A percentile compares a stretch with the other conserved stretches of the same genome.
Conservation (phyloP, 306 rosid genomes). For the Boehmeria nivea region DNA sequence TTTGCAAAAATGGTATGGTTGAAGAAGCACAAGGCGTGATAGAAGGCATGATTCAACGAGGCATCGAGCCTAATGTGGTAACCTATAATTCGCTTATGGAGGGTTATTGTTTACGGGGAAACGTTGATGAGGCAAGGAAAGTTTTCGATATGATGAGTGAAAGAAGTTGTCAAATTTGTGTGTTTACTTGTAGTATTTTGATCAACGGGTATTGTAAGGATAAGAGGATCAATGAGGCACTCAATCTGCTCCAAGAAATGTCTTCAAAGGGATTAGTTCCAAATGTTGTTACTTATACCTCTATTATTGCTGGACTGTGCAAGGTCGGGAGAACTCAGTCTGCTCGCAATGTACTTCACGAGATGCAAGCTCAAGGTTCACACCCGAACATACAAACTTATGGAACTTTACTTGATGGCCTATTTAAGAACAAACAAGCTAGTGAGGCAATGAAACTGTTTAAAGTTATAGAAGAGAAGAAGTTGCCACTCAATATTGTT, state of each 20-base stretch:
- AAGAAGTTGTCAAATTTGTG: background rate
- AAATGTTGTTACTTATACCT: background rate
- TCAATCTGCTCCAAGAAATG: background rate
- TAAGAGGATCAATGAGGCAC: background rate
- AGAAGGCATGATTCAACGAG: slow-evolving; percentile 6
- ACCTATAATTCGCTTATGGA: slow-evolving; percentile 32
- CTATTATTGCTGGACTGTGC: background rate
- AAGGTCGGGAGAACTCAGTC: background rate
- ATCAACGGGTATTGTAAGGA: background rate
- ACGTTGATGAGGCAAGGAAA: slow-evolving; percentile 17
- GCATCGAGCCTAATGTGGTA: slow-evolving; percentile 16
- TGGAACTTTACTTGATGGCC: no score
- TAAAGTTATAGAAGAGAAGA: no score
- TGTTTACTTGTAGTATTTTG: background rate
- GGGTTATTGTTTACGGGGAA: slow-evolving; percentile 27
- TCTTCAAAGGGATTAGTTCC: no score
- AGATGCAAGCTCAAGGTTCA: no score
- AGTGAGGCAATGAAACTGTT: no score
- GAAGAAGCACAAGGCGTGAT: background rate
- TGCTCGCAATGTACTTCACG: no score
- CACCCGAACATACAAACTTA: no score
- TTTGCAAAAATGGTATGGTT: background rate
- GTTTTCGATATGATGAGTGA: slow-evolving; percentile 22
- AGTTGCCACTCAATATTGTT: no score
- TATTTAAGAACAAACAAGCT: no score